Base-by-base conservation (phyloP, 2,329 filamentous ascomycete genomes). In the Xylariaceae sp. region DNA sequence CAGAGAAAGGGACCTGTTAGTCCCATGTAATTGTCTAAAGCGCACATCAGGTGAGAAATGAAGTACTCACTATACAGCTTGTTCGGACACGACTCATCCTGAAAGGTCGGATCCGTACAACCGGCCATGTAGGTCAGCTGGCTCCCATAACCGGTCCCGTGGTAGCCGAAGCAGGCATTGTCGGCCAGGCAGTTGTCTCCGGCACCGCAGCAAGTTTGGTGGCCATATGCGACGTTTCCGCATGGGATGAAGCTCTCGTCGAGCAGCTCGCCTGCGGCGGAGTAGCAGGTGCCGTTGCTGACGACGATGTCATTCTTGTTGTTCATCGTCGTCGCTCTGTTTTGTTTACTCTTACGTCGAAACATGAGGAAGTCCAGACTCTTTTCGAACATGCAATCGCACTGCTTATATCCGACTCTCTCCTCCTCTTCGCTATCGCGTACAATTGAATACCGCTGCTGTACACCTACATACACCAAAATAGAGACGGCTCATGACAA, bases 271-370 rank as follows among this genome's bases (percentile, higher is more conserved):
- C 44, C 44, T 7, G 41, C 23, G 4, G 44, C 38, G 9, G 44
- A 37, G 24, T 49, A 49, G 34, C 46, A 49, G 12, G 44, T 49
- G 32, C 46, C 46, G 27, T 44, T 47, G 40, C 40, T 44, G 36
- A 49, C 24, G 29, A 34, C 23, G 27, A 43, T 41, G 24, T 47
- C 46, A 11, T 24, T 24, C 21, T 24, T 24, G 21, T 24, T 7
- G 6, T 24, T 24, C 7, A 24, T 11, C 7, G 21, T 24, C 21
- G 21, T 24, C 21, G 6, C 11, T 24, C 11, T 24, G 7, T 24
- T 24, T 11, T 24, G 7, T 24, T 24, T 11, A 24, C 6, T 24
- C 21, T 24, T 11, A 11, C 21, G 21, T 7, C 21, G 7, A 11
- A 6, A 24, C 6, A 24, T 11, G 21, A 6, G 21, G 11, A 11